A percentile compares a stretch with the other conserved stretches of the same genome.
These are phyloP conservation scores for Durusdinium trenchii DNA, from an alignment of 73 alveolate species.

Conservation along the genomic window DNA sequence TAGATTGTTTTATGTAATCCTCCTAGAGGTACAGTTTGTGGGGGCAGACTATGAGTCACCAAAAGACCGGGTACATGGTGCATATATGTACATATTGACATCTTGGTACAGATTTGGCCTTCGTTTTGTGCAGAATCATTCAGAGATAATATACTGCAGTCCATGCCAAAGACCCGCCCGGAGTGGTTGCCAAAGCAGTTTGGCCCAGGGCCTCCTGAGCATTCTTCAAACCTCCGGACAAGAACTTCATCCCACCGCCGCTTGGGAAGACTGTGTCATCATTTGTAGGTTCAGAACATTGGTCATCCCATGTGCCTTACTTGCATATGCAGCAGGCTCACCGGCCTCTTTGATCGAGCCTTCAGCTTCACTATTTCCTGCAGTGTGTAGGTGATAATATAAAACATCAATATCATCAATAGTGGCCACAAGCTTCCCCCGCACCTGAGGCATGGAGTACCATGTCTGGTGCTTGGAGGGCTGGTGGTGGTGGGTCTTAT, in stretches of 20 bases:
- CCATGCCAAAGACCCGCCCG: not conserved
- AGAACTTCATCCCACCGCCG: constrained; percentile 60
- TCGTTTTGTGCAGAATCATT: not conserved
- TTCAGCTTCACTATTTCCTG: too few species aligned
- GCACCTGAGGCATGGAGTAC: constrained; percentile 88
- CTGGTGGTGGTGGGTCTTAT: too few species aligned
- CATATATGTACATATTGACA: too few species aligned
- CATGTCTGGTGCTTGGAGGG: constrained; percentile 44
- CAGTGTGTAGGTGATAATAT: too few species aligned
- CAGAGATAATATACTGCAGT: too few species aligned
- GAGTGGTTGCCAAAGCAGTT: not conserved
- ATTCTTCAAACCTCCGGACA: constrained; percentile 87
- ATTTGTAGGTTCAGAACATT: not conserved
- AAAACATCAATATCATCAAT: too few species aligned
- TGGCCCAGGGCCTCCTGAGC: constrained; percentile 76
- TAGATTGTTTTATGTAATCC: not conserved
- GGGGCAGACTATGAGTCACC: not conserved
- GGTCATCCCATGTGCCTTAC: too few species aligned
- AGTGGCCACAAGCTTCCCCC: too few species aligned
- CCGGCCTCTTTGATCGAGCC: too few species aligned
- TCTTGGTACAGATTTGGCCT: too few species aligned
- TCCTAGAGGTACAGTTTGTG: not conserved
- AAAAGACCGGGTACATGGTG: not conserved
- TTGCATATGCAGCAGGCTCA: too few species aligned
- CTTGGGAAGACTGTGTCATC: not conserved